Conservation (phyloP, 2,329 filamentous ascomycete genomes). For the Dactylonectria macrodidyma region DNA sequence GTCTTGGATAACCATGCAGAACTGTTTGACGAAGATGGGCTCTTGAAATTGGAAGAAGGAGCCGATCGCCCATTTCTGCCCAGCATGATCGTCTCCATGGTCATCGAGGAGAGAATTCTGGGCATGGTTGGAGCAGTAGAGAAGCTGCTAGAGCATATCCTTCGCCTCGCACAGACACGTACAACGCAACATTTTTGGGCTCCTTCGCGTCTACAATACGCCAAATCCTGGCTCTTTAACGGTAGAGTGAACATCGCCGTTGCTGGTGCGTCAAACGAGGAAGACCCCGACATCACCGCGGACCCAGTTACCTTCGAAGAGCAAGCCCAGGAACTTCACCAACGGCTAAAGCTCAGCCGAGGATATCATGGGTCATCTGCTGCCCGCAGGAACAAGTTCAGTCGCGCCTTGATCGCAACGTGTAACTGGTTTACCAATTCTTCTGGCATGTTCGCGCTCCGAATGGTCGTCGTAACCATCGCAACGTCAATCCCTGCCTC, state of each 20-base stretch:
- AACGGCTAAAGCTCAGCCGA: too few relatives aligned
- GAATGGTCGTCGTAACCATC: conserved; percentile 12
- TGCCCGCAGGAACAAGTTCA: not conserved
- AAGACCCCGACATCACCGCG: too few relatives aligned
- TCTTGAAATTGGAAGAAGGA: conserved; percentile 48
- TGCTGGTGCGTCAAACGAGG: too few relatives aligned
- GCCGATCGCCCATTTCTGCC: conserved; percentile 49
- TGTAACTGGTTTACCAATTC: conserved; percentile 3
- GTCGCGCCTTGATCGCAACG: conserved; percentile 8
- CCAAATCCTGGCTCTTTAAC: too few relatives aligned
- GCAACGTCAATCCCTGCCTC: conserved; percentile 12
- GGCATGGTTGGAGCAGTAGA: conserved; percentile 48
- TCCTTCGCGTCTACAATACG: too few relatives aligned
- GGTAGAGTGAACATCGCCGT: too few relatives aligned
- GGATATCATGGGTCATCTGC: too few relatives aligned
- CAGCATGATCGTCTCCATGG: conserved; percentile 62
- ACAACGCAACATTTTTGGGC: too few relatives aligned
- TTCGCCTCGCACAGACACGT: too few relatives aligned
- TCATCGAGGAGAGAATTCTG: conserved; percentile 61
- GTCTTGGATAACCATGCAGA: conserved; percentile 57
- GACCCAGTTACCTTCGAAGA: too few relatives aligned
- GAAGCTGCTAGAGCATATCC: conserved; percentile 4
- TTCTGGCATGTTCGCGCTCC: conserved; percentile 15
- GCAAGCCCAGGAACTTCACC: too few relatives aligned
- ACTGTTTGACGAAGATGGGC: conserved; percentile 59